These are phyloP conservation scores for Aethionema arabicum DNA, from an alignment of 345 rosid genomes.

Conservation along the genomic window DNA sequence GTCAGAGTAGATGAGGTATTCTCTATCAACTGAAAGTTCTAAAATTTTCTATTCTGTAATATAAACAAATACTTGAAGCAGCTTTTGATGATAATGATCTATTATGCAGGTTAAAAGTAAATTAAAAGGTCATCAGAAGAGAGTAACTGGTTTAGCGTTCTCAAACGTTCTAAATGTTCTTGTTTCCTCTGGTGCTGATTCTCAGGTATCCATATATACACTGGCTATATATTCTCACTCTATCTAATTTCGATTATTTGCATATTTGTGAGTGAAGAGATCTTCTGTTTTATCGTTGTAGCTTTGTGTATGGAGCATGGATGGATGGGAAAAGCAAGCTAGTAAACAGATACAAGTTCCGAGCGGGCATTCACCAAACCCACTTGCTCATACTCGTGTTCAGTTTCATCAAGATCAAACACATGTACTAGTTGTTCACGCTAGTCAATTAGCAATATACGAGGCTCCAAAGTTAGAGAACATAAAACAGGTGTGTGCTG, in stretches of 20 bases:
- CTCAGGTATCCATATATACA: conserved; percentile 50
- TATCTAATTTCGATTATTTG: neutral
- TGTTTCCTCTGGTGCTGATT: conserved; percentile 87
- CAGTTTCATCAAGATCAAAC: conserved; percentile 48
- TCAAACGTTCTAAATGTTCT: conserved; percentile 61
- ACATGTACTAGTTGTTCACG: conserved; percentile 43
- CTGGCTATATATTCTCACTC: conserved; percentile 11
- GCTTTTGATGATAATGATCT: conserved; percentile 14
- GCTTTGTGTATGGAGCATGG: conserved; percentile 77
- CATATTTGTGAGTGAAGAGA: neutral
- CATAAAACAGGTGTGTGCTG: conserved; percentile 39
- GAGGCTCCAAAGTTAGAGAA: conserved; percentile 44
- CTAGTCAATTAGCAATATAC: conserved; percentile 42
- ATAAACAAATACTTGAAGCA: conserved; percentile 9
- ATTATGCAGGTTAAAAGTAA: conserved; percentile 63
- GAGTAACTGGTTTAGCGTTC: conserved; percentile 83
- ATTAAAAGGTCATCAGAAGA: conserved; percentile 77
- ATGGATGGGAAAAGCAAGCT: conserved; percentile 71
- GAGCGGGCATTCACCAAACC: conserved; percentile 35
- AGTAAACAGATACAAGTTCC: conserved; percentile 44
- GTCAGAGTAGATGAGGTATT: conserved; percentile 80
- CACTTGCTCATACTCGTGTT: conserved; percentile 43
- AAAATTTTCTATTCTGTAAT: neutral
- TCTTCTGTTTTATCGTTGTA: conserved; percentile 21
- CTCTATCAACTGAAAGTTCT: neutral